phyloP scores from a whole-genome alignment of 371 early-diverging fungal species.

The Rhizomucor pusillus region DNA sequence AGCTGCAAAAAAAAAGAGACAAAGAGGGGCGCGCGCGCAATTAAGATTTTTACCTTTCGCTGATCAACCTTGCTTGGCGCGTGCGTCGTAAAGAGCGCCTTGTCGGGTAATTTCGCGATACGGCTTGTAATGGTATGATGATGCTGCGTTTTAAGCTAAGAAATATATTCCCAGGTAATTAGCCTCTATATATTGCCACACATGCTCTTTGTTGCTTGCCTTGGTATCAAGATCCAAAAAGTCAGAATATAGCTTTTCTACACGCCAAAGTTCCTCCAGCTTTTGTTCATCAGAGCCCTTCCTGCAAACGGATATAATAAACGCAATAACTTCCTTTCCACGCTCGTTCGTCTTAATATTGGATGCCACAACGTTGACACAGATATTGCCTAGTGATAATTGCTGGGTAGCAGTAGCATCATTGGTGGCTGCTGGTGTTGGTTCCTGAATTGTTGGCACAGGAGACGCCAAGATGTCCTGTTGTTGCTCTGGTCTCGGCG shows the following conservation, averaged over 20 bases:
- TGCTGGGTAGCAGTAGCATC: neutral
- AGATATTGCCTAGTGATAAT: conserved; percentile 12
- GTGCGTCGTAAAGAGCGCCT: conserved; percentile 71
- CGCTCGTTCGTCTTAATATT: conserved; percentile 75
- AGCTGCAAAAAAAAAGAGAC: too few species aligned
- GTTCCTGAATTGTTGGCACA: conserved; percentile 11
- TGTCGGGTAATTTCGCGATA: conserved; percentile 80
- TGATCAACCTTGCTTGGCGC: conserved; percentile 75
- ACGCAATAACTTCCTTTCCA: conserved; percentile 72
- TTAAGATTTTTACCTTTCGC: conserved; percentile 47
- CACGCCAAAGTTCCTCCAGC: conserved; percentile 69
- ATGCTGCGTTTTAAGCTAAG: conserved; percentile 50
- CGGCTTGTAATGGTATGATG: conserved; percentile 44
- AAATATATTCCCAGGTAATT: neutral
- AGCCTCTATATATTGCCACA: neutral
- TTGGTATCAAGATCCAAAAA: conserved; percentile 75
- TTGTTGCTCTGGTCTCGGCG: conserved; percentile 2
- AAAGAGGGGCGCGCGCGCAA: neutral
- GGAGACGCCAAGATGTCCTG: conserved; percentile 2
- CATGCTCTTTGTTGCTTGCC: conserved; percentile 34
- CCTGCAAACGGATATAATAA: conserved; percentile 40
- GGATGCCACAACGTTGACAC: conserved; percentile 61
- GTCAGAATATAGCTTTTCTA: conserved; percentile 84
- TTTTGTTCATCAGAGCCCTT: conserved; percentile 13
- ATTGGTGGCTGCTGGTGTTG: conserved; percentile 1